Conservation (phyloP, 768 basidiomycete species). For the Lentinus tigrinus region DNA sequence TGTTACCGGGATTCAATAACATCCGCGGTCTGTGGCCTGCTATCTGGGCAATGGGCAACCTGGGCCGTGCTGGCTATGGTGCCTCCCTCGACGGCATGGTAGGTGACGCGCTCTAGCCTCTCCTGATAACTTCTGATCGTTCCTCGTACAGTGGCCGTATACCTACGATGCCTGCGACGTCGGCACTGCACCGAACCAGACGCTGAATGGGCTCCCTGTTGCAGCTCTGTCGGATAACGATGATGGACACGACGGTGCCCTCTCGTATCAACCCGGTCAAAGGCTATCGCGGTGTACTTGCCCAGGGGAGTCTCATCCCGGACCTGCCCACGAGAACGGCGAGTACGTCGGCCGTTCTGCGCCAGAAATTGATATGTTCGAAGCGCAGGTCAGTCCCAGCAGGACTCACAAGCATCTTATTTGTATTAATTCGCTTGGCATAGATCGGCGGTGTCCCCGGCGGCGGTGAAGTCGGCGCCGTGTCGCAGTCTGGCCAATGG, state of each 20-base stretch:
- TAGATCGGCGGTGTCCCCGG: conserved; percentile 50
- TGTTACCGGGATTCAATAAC: conserved; percentile 65
- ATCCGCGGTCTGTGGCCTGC: conserved; percentile 47
- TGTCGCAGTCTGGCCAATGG: conserved; percentile 87
- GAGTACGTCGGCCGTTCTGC: conserved; percentile 77
- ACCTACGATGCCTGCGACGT: conserved; percentile 82
- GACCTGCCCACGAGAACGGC: conserved; percentile 71
- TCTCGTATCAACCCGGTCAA: conserved; percentile 83
- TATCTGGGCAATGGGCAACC: conserved; percentile 61
- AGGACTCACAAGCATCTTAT: conserved; percentile 43
- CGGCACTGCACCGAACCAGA: conserved; percentile 59
- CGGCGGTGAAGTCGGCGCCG: conserved; percentile 61
- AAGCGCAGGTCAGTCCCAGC: conserved; percentile 59
- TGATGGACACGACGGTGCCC: conserved; percentile 34
- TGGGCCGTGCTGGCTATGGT: conserved; percentile 87
- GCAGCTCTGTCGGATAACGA: conserved; percentile 65
- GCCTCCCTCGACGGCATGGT: conserved; percentile 83
- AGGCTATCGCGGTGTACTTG: conserved; percentile 87
- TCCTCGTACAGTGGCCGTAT: conserved; percentile 64
- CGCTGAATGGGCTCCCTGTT: conserved; percentile 62
- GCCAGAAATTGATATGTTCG: conserved; percentile 90
- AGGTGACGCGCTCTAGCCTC: conserved; percentile 22
- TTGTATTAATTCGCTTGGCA: conserved; percentile 11
- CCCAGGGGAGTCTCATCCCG: conserved; percentile 76
- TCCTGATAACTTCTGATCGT: neutral